These are phyloP conservation scores for Acer saccharum DNA, from an alignment of 345 rosid genomes.

Conservation along the genomic window DNA sequence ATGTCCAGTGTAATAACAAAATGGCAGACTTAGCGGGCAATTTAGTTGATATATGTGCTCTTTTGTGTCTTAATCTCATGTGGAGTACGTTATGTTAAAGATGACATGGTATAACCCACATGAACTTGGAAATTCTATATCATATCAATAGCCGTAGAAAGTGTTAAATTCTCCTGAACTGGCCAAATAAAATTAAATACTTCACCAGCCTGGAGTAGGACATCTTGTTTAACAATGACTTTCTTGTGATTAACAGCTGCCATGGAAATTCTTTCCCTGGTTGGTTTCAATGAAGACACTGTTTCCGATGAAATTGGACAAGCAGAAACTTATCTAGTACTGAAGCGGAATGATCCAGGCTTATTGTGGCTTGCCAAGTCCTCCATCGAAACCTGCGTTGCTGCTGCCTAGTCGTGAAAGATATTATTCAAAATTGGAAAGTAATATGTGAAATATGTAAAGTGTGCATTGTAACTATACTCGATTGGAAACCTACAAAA, in stretches of 20 bases:
- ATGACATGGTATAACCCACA: background rate
- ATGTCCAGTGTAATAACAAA: background rate
- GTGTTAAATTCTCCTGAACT: background rate
- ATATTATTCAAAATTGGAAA: background rate
- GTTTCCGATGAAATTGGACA: slow-evolving; percentile 50
- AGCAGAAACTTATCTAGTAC: slow-evolving; percentile 61
- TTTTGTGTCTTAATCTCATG: background rate
- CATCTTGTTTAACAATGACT: background rate
- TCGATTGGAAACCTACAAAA: background rate
- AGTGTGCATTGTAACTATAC: background rate
- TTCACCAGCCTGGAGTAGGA: background rate
- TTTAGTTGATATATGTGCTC: background rate
- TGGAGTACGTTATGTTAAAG: background rate
- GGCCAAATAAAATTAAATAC: background rate
- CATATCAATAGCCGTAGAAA: background rate
- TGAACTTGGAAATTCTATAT: background rate
- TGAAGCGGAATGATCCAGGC: slow-evolving; percentile 91
- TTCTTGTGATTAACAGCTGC: slow-evolving; percentile 59
- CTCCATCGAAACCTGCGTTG: slow-evolving; percentile 56
- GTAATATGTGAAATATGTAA: background rate
- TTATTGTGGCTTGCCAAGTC: slow-evolving; percentile 93
- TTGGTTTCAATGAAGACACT: slow-evolving; percentile 79
- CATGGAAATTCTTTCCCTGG: slow-evolving; percentile 65
- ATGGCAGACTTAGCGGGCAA: background rate
- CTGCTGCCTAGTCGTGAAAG: slow-evolving; percentile 34